Percentiles rank a stretch among this genome's conserved stretches.
phyloP scores from a whole-genome alignment of 805 yeast genomes.

The Sugiyamaella chiloensis region DNA sequence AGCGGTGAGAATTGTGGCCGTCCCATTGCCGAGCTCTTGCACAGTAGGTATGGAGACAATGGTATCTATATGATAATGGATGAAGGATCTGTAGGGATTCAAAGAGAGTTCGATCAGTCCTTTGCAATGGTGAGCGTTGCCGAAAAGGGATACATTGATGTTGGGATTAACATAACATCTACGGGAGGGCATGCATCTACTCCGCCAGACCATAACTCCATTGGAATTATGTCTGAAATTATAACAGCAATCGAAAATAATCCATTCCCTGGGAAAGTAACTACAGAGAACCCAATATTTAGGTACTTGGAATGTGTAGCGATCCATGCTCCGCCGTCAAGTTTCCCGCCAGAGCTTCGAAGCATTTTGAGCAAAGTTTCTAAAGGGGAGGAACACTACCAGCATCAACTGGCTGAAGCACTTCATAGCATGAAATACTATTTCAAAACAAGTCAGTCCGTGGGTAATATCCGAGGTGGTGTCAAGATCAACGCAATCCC shows the following conservation, averaged over 20 bases:
- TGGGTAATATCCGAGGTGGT: constrained; percentile 65
- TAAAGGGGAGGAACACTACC: neutral
- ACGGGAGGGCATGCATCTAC: neutral
- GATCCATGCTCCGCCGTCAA: neutral
- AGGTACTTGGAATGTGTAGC: neutral
- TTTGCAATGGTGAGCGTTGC: neutral
- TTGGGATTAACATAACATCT: neutral
- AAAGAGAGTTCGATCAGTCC: neutral
- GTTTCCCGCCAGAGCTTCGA: neutral
- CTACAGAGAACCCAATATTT: neutral
- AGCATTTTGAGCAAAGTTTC: too few species aligned
- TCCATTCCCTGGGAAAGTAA: neutral
- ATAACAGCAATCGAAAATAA: neutral
- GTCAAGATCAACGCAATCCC: constrained; percentile 70
- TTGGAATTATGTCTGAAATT: neutral
- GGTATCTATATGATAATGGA: neutral
- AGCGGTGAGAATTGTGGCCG: constrained; percentile 40
- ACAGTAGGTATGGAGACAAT: neutral
- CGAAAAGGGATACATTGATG: neutral
- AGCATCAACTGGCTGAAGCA: neutral
- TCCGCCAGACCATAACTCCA: neutral
- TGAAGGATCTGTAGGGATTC: neutral
- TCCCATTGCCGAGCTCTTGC: neutral
- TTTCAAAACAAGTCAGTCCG: constrained; percentile 57
- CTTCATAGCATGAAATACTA: constrained; percentile 30